phyloP scores from a whole-genome alignment of 495 filamentous ascomycete species.

The Podospora didyma region DNA sequence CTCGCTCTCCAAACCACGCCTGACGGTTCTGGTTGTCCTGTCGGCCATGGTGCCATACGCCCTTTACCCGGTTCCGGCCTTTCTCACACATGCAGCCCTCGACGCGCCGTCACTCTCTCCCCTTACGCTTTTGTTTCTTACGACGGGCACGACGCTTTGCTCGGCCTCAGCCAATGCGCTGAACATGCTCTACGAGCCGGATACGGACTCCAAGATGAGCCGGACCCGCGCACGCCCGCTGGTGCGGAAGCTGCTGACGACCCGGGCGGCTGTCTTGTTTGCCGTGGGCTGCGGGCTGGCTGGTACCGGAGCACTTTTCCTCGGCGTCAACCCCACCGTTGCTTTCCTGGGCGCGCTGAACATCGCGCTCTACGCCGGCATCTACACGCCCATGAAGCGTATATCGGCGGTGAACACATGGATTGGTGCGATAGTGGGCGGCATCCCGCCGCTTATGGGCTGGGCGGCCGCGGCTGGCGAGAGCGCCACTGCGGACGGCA shows the following conservation, averaged over 20 bases:
- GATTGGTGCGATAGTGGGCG: slow-evolving; percentile 89
- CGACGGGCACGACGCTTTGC: slow-evolving; percentile 80
- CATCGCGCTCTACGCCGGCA: slow-evolving; percentile 82
- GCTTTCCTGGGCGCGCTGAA: slow-evolving; percentile 81
- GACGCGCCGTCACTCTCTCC: slow-evolving; percentile 78
- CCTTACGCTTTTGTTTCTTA: slow-evolving; percentile 88
- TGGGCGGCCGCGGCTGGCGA: slow-evolving; percentile 93
- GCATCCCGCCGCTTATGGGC: slow-evolving; percentile 94
- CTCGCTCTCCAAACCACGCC: slow-evolving; percentile 88
- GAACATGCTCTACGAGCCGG: slow-evolving; percentile 94
- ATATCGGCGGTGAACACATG: slow-evolving; percentile 88
- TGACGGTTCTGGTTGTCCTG: slow-evolving; percentile 87
- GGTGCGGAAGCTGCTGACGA: slow-evolving; percentile 74
- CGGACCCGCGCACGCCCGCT: slow-evolving; percentile 87
- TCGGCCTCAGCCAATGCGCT: slow-evolving; percentile 85
- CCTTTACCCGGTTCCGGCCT: slow-evolving; percentile 79
- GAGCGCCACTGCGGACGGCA: slow-evolving; percentile 66
- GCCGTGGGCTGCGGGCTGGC: slow-evolving; percentile 62
- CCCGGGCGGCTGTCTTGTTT: slow-evolving; percentile 73
- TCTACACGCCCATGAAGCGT: slow-evolving; percentile 90
- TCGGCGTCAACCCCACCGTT: slow-evolving; percentile 90
- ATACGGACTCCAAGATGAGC: slow-evolving; percentile 86
- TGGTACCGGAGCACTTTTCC: slow-evolving; percentile 70
- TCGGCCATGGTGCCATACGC: slow-evolving; percentile 90
- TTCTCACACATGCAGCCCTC: slow-evolving; percentile 66